Evolutionary conservation across 345 rosid genomes (phyloP).

Genomic region (Orychophragmus violaceus): DNA sequence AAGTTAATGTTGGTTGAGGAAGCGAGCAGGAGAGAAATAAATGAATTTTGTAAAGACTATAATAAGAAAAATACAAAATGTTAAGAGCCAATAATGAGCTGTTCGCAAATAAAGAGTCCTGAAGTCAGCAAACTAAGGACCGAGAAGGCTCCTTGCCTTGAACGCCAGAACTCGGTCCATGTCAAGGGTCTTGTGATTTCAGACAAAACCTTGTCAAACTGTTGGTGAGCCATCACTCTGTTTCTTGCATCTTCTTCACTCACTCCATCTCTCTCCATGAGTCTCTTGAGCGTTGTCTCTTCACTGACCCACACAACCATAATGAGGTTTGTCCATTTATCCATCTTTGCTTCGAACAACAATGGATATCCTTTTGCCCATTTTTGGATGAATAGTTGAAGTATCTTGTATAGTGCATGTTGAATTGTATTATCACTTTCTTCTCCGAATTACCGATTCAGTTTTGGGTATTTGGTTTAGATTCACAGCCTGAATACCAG

Average conservation of each 20-base stretch:
- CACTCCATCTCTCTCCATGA: constrained; percentile 58
- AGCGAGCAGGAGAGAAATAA: not conserved
- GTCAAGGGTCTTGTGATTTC: constrained; percentile 63
- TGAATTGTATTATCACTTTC: too few species aligned
- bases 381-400: too few species aligned
- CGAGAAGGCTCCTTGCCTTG: constrained; percentile 65
- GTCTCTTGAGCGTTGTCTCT: constrained; percentile 65
- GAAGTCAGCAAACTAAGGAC: constrained; percentile 37
- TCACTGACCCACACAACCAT: constrained; percentile 60
- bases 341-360: constrained; percentile 72
- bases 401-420: too few species aligned
- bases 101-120: constrained; percentile 42
- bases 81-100: constrained; percentile 13
- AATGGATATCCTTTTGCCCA: constrained; percentile 79
- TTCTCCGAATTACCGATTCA: too few species aligned
- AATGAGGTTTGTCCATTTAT: constrained; percentile 74
- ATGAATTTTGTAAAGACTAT: not conserved
- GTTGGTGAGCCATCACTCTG: constrained; percentile 67
- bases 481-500: constrained; percentile 4
- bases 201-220: constrained; percentile 44
- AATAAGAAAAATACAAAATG: not conserved
- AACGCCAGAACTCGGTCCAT: constrained; percentile 72
- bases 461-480: too few species aligned
- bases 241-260: constrained; percentile 70
- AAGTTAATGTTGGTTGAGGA: not conserved